Base-by-base conservation (phyloP, 257 asterid species). In the Solanum ossicruentum region DNA sequence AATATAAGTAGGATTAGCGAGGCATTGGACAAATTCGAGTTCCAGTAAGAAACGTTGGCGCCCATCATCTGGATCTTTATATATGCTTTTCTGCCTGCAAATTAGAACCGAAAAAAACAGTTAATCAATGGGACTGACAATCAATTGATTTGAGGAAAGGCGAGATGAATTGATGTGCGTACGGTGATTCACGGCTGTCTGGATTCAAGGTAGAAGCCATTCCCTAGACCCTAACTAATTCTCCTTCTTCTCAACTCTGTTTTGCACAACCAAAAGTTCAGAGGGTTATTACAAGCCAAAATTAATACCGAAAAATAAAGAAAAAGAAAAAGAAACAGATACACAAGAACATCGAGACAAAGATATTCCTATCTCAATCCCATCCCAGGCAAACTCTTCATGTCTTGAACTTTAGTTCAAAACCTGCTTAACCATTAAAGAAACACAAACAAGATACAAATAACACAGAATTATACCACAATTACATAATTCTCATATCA, bases 21-120 rank as follows among this genome's bases (percentile, higher is more conserved):
- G 94, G 88, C 98, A 95, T 72, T 97, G 98, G 52, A 97, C 83
- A n/a, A 97, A 97, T 89, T 95, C 98, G 67, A 97, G 90, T 92
- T 97, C 98, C 21, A 97, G 96, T 86, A 92, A 89, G 88, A 97
- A 94, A 43, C 98, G 94, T 83, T 95, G 98, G 61, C 96, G 97
- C 67, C 99, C 98, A 89, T 95, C 98, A 88, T 97, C 98, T 54
- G 96, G 95, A 87, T 97, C 98, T 88, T 94, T 92, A 45, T 94
- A 97, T 20, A 86, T 75, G 17, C 71, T 87, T 84, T 88, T 90
- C 32, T 88, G 86, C 84, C 98, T 94, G 93, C 87, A 89, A 80
- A 32, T 61, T 6, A 1, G 56, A n/a, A 26, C 3, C 78, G 1
- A 56, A 16, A 66, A 32, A 12, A 61, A 20, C 7, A 20, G 20